phyloP scores from a whole-genome alignment of 1,284 basidiomycete genomes.

The Papiliotrema laurentii region DNA sequence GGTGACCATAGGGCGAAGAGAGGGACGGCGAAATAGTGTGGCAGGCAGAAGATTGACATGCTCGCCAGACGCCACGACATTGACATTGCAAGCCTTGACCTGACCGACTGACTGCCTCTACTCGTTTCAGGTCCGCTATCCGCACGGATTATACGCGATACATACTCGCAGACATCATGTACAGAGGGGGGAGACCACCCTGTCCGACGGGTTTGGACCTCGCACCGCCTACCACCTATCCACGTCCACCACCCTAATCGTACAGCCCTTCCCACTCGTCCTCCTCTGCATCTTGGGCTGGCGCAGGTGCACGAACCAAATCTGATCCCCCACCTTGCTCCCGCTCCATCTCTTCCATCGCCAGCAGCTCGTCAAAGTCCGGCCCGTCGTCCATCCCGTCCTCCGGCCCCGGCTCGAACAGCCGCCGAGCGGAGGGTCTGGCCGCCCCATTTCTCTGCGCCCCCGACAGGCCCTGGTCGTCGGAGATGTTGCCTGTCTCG shows the following conservation, averaged over 20 bases:
- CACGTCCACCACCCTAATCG: slow-evolving; percentile 23
- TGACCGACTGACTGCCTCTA: no score
- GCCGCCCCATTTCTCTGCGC: slow-evolving; percentile 17
- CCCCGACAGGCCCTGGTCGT: neutral
- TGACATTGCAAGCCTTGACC: no score
- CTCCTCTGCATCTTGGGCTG: slow-evolving; percentile 15
- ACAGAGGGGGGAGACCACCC: no score
- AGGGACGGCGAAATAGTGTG: no score
- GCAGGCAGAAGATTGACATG: no score
- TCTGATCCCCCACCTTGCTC: slow-evolving; percentile 14
- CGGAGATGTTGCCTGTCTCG: no score
- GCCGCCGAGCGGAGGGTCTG: slow-evolving; percentile 3
- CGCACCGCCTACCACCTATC: slow-evolving; percentile 13
- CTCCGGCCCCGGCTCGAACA: slow-evolving; percentile 51
- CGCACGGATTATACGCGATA: no score
- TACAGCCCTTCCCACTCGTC: slow-evolving; percentile 33
- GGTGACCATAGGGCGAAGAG: no score
- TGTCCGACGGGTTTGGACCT: no score
- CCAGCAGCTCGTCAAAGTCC: slow-evolving; percentile 56
- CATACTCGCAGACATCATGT: no score
- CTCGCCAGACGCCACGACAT: no score
- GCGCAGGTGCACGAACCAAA: neutral
- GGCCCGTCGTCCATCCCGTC: slow-evolving; percentile 12
- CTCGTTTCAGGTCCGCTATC: no score
- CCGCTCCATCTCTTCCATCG: slow-evolving; percentile 58